Percentiles rank a stretch among this genome's conserved stretches.
These are phyloP conservation scores for Tetrapisispora fleetii DNA, from an alignment of 805 yeast genomes.

Conservation along the genomic window DNA sequence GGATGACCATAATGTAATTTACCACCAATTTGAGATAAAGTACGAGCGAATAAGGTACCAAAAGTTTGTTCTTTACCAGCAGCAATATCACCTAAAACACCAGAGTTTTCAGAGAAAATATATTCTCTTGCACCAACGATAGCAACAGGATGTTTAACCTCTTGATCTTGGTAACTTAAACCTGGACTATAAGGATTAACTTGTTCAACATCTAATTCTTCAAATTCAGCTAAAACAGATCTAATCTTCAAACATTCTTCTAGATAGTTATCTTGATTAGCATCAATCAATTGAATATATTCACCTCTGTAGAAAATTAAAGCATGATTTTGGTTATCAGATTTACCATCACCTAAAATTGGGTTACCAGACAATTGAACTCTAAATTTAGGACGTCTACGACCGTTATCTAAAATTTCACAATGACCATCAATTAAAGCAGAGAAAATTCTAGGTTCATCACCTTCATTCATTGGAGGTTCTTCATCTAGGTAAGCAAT, in stretches of 20 bases:
- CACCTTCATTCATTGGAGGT: conserved; percentile 63
- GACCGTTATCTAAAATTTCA: conserved; percentile 60
- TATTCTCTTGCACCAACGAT: conserved; percentile 83
- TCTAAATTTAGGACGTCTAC: conserved; percentile 68
- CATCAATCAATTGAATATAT: conserved; percentile 75
- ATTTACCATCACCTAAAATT: conserved; percentile 80
- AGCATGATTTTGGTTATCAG: conserved; percentile 80
- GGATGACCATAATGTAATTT: conserved; percentile 86
- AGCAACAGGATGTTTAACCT: conserved; percentile 58
- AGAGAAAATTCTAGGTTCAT: conserved; percentile 62
- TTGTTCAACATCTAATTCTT: conserved; percentile 65
- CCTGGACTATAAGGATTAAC: conserved; percentile 75
- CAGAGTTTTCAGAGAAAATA: conserved; percentile 78
- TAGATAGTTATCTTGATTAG: conserved; percentile 76
- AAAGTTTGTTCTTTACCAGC: conserved; percentile 88
- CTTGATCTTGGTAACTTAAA: conserved; percentile 47
- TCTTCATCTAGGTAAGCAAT: conserved; percentile 94
- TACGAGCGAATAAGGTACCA: conserved; percentile 77
- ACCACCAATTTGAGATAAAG: conserved; percentile 77
- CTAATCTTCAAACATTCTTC: conserved; percentile 80
- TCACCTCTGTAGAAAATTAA: conserved; percentile 76
- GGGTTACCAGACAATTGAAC: conserved; percentile 77
- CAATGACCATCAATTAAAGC: conserved; percentile 76
- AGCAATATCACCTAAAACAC: conserved; percentile 80
- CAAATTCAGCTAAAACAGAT: conserved; percentile 74